Percentiles rank a stretch among this genome's conserved stretches.
Evolutionary conservation across 768 basidiomycete species (phyloP).

Genomic region (Holtermannia corniformis): DNA sequence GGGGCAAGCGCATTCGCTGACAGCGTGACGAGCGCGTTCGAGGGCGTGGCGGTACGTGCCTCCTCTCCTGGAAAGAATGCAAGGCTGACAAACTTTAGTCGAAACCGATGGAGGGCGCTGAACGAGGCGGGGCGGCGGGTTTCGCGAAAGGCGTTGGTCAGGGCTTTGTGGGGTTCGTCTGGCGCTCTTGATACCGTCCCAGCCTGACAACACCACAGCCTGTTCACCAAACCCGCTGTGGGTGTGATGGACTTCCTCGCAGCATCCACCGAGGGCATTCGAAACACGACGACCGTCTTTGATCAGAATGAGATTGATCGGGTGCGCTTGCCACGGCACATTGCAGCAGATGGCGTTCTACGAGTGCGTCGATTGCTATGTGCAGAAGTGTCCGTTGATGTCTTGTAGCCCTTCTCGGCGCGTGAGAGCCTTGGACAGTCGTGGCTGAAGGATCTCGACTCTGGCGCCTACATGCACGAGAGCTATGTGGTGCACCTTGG

Average conservation of each 20-base stretch:
- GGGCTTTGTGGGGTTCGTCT: conserved; percentile 70
- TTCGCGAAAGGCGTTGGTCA: conserved; percentile 93
- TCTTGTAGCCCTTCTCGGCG: conserved; percentile 65
- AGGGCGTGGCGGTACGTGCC: conserved; percentile 71
- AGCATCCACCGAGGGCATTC: conserved; percentile 90
- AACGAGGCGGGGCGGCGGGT: conserved; percentile 82
- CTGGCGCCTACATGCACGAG: conserved; percentile 71
- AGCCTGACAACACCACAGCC: conserved; percentile 45
- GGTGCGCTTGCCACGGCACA: conserved; percentile 73
- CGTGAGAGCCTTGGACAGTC: conserved; percentile 89
- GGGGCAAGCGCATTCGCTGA: conserved; percentile 90
- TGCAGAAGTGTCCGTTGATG: not conserved
- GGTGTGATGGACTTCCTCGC: conserved; percentile 94
- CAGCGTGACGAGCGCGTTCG: conserved; percentile 89
- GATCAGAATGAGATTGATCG: conserved; percentile 84
- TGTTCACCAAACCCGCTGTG: conserved; percentile 90
- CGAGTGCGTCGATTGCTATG: conserved; percentile 51
- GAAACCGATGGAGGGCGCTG: conserved; percentile 95
- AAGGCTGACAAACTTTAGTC: conserved; percentile 52
- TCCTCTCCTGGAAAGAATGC: conserved; percentile 3
- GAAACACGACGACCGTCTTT: conserved; percentile 97
- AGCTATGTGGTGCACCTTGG: conserved; percentile 86
- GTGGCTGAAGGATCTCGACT: conserved; percentile 79
- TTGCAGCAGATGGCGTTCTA: conserved; percentile 77
- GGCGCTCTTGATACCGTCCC: not conserved